Evolutionary conservation across 495 filamentous ascomycete genomes (phyloP), one percentile per base, ranked within the genome.

Genomic region (Penicillium longicatenatum): DNA sequence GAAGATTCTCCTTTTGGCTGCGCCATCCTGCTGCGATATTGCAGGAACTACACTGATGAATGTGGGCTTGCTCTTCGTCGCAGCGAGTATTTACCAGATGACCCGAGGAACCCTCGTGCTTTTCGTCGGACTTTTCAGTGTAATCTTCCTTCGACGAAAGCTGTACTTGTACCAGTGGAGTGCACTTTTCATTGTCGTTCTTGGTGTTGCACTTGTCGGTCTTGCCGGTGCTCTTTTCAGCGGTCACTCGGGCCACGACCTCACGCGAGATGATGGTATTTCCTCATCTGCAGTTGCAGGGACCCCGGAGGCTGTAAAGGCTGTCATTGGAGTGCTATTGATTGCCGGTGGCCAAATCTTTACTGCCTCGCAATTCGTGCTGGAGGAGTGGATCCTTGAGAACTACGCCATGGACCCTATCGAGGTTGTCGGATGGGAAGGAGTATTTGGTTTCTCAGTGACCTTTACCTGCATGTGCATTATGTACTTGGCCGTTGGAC

Each of bases 51-150:
- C 94, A 19, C 85, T 98, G 22, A 97, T 98, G 89, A 98, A 98
- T 70, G 88, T 92, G 6, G 94, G 94, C 12, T 77, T 98, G 56
- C 81, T 97, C 46, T 95, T 97, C 64, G 92, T 97, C 10, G 94
- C 90, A 2, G 91, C 94, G 0, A 92, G 87, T 59, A 96, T 98
- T 64, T 98, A 97, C 78, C 94, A 98, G 71, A 98, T 98, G 94
- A 98, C 93, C 9, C 83, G 94, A 26, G 94, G 94, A 16, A 93
- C 94, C 0, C 79, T 98, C 24, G 93, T 98, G 16, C 79, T 98
- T 5, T 98, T 98, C 57, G 94, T 98, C 11, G 94, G 94, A 0
- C 73, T 97, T 0, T 97, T 98, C 78, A 96, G 91, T 67, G 92
- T 98, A 6, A 62, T 96, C 3, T 98, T 98, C 69, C 75, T 98